These are phyloP conservation scores for Trametes punicea DNA, from an alignment of 768 basidiomycete species.

Conservation along the genomic window DNA sequence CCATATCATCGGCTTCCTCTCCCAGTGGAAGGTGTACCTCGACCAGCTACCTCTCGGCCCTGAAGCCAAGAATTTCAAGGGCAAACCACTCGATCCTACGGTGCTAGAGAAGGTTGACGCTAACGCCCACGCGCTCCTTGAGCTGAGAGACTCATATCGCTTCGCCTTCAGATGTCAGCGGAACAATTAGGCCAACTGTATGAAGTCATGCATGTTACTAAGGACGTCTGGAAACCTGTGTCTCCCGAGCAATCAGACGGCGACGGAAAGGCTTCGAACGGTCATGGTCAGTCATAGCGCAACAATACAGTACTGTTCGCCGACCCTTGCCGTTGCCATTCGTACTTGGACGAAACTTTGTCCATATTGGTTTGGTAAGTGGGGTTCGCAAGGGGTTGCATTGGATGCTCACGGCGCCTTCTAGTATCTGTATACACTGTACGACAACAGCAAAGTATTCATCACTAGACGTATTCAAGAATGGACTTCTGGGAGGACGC, in stretches of 20 bases:
- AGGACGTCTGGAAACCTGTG: slow-evolving; percentile 77
- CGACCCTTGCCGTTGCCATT: no score
- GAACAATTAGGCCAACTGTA: slow-evolving; percentile 94
- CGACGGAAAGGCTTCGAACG: not conserved
- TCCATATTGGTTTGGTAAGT: slow-evolving; percentile 1
- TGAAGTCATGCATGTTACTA: slow-evolving; percentile 90
- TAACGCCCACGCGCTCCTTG: not conserved
- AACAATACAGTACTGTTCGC: no score
- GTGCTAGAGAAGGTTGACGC: slow-evolving; percentile 68
- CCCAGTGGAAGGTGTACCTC: slow-evolving; percentile 93
- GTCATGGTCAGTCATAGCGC: not conserved
- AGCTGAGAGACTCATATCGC: not conserved
- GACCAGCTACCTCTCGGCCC: slow-evolving; percentile 58
- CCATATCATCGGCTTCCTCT: slow-evolving; percentile 91
- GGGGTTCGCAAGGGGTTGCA: no score
- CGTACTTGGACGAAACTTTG: no score
- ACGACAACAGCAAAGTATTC: not conserved
- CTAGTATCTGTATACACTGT: not conserved
- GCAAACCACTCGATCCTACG: slow-evolving; percentile 67
- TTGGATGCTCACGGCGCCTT: not conserved
- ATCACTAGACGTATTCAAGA: no score
- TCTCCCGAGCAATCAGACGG: slow-evolving; percentile 13
- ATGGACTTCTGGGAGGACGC: no score
- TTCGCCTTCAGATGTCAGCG: slow-evolving; percentile 62
- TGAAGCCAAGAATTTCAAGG: slow-evolving; percentile 47